A percentile compares a stretch with the other conserved stretches of the same genome.
These are phyloP conservation scores for Ottelia alismoides DNA, from an alignment of 106 monocot genomes.

Conservation along the genomic window DNA sequence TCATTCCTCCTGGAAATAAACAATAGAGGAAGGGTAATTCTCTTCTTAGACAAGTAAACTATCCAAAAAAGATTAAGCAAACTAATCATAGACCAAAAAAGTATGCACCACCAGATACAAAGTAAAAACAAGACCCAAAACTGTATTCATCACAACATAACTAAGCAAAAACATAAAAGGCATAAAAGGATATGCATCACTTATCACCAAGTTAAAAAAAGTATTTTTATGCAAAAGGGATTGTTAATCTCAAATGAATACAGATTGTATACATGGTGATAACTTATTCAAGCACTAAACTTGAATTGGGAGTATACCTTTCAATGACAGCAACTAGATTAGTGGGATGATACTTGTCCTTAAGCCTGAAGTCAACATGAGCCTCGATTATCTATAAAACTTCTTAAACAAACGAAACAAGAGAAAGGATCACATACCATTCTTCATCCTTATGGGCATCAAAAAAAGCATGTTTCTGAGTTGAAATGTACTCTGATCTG, in stretches of 20 bases:
- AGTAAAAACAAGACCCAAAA: too few species aligned
- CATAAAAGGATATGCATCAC: neutral
- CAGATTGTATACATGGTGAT: too few species aligned
- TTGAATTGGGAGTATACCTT: conserved; percentile 82
- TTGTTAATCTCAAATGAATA: too few species aligned
- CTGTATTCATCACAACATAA: too few species aligned
- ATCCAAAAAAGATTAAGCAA: too few species aligned
- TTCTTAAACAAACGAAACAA: neutral
- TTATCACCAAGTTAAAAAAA: too few species aligned
- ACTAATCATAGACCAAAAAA: too few species aligned
- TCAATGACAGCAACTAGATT: conserved; percentile 88
- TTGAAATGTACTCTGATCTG: conserved; percentile 85
- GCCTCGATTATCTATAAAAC: neutral
- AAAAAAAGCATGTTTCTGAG: conserved; percentile 91
- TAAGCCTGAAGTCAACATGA: conserved; percentile 49
- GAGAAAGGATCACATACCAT: conserved; percentile 36
- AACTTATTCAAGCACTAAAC: too few species aligned
- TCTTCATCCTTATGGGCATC: conserved; percentile 96
- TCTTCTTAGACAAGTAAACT: too few species aligned
- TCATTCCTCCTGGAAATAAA: conserved; percentile 58
- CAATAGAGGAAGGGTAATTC: too few species aligned
- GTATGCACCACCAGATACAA: too few species aligned
- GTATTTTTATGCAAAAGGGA: too few species aligned
- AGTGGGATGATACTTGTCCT: conserved; percentile 98
- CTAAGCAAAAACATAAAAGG: conserved; percentile 1